Percentiles rank a stretch among this genome's conserved stretches.
Evolutionary conservation across 805 yeast genomes (phyloP).

Genomic region (Nakazawaea siamensis): DNA sequence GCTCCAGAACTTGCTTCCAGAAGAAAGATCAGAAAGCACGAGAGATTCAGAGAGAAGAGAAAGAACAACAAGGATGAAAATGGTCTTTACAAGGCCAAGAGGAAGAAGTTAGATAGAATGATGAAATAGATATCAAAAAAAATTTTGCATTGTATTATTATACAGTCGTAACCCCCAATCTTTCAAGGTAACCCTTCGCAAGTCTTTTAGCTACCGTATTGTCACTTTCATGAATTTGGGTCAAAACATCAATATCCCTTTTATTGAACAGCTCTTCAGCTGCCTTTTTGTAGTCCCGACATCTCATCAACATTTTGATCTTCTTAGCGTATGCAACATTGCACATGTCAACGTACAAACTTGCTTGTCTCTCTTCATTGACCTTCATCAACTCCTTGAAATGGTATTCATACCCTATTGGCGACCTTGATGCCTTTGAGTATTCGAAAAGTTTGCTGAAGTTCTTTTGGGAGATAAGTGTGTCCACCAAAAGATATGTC

Average conservation of each 20-base stretch:
- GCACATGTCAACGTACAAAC: constrained; percentile 49
- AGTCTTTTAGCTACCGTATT: constrained; percentile 11
- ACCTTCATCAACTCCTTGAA: constrained; percentile 42
- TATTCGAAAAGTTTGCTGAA: constrained; percentile 51
- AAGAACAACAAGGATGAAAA: constrained; percentile 66
- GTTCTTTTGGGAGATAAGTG: constrained; percentile 35
- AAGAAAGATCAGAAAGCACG: constrained; percentile 71
- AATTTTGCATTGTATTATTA: not conserved
- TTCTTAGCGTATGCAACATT: constrained; percentile 35
- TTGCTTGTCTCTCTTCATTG: constrained; percentile 53
- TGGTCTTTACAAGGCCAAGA: constrained; percentile 65
- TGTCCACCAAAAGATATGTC: constrained; percentile 44
- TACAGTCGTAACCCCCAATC: constrained; percentile 8
- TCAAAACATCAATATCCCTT: constrained; percentile 31
- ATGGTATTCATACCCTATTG: constrained; percentile 66
- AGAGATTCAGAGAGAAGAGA: constrained; percentile 68
- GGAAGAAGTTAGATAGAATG: constrained; percentile 26
- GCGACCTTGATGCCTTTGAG: constrained; percentile 46
- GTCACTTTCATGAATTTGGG: constrained; percentile 17
- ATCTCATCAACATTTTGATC: constrained; percentile 41
- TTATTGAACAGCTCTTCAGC: constrained; percentile 37
- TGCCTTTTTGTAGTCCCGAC: constrained; percentile 43
- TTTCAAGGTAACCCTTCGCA: constrained; percentile 10
- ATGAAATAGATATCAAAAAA: not conserved
- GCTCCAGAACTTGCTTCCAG: constrained; percentile 81